Conservation (phyloP, 225 moss, liverwort and hornwort species). For the Bryoerythrophyllum caledonicum region DNA sequence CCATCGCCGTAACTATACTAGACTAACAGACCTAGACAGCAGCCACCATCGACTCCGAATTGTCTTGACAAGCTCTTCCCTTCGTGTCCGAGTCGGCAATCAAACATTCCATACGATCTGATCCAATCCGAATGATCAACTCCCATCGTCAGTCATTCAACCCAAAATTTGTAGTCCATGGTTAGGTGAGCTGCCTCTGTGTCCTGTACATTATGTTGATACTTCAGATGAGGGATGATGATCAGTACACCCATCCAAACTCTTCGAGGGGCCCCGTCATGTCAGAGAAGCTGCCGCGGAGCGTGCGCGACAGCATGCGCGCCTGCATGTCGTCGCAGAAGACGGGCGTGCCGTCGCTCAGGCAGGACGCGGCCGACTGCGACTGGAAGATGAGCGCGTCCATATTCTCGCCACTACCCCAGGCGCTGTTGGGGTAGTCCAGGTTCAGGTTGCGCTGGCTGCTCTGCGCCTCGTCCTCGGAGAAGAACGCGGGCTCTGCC, state of each 20-base stretch:
- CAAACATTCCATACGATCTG: conserved; percentile 26
- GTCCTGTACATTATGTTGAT: conserved; percentile 38
- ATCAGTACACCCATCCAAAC: conserved; percentile 46
- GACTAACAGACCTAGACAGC: conserved; percentile 26
- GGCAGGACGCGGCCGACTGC: conserved; percentile 41
- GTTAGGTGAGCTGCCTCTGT: not conserved
- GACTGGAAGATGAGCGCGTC: too few species aligned
- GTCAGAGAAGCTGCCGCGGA: conserved; percentile 33
- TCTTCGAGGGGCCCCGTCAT: conserved; percentile 48
- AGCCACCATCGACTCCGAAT: conserved; percentile 31
- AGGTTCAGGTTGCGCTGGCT: conserved; percentile 33
- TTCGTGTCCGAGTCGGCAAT: conserved; percentile 27
- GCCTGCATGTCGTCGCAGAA: conserved; percentile 41
- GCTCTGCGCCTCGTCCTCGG: conserved; percentile 59
- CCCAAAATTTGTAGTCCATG: conserved; percentile 37
- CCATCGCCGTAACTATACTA: not conserved
- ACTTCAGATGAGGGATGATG: not conserved
- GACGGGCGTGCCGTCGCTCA: conserved; percentile 28
- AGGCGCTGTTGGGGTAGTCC: conserved; percentile 24
- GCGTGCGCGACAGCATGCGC: conserved; percentile 25
- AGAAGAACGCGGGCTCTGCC: conserved; percentile 39
- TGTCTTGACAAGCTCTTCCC: conserved; percentile 28
- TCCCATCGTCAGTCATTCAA: conserved; percentile 40
- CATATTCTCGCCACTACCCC: conserved; percentile 33
- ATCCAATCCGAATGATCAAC: conserved; percentile 26